phyloP scores from a whole-genome alignment of 176 grass and related monocot genomes.

The maize (Zea mays) region Zm-B73-REFERENCE-NAM-5.0 NC_050098.1:189800001-189800500 shows the following conservation, averaged over 20 bases:
- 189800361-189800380: neutral
- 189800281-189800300: slow-evolving; percentile 4
- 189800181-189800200: slow-evolving; percentile 28
- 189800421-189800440: slow-evolving; percentile 39
- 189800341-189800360: neutral
- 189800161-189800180: slow-evolving; percentile 62
- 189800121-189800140: slow-evolving; percentile 87
- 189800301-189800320: neutral
- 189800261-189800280: neutral
- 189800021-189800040: neutral
- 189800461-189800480: slow-evolving; percentile 95
- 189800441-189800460: slow-evolving; percentile 66
- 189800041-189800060: slow-evolving; percentile 43
- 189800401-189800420: neutral
- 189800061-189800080: slow-evolving; percentile 96
- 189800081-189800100: slow-evolving; percentile 85
- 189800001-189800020: neutral
- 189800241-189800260: slow-evolving; percentile 8
- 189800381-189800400: neutral
- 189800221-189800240: neutral
- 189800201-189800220: slow-evolving; percentile 5
- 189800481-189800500: slow-evolving; percentile 89
- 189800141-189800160: slow-evolving; percentile 51
- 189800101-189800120: slow-evolving; percentile 96
- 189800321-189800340: neutral